Conservation (phyloP, 495 filamentous ascomycete species). For the Bathelium albidoporum region DNA sequence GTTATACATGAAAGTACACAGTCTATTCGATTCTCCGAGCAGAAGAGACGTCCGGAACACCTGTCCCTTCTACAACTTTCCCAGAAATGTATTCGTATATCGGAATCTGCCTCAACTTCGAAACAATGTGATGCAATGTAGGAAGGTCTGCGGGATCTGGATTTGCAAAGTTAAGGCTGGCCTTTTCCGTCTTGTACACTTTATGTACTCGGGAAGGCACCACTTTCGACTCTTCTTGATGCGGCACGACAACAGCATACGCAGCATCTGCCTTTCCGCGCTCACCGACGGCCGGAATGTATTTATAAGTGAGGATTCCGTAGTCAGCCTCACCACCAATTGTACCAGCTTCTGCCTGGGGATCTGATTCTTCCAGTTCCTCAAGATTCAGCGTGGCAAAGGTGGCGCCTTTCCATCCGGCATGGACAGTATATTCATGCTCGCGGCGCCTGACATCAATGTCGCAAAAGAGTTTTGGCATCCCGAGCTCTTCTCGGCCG, state of each 20-base stretch:
- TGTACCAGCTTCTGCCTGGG: constrained; percentile 21
- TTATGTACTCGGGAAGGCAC: constrained; percentile 11
- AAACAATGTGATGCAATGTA: constrained; percentile 45
- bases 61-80: constrained; percentile 40
- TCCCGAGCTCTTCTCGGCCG: constrained; percentile 46
- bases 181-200: constrained; percentile 33
- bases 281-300: constrained; percentile 38
- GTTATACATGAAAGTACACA: neutral
- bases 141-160: constrained; percentile 34
- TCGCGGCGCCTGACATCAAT: constrained; percentile 35
- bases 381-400: constrained; percentile 32
- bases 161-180: constrained; percentile 35
- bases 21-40: constrained; percentile 36
- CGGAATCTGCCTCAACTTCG: constrained; percentile 41
- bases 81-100: constrained; percentile 43
- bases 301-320: constrained; percentile 37
- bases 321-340: constrained; percentile 30
- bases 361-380: constrained; percentile 31
- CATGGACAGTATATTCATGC: constrained; percentile 32
- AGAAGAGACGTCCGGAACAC: constrained; percentile 39
- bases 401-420: constrained; percentile 39
- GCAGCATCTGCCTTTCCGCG: constrained; percentile 38
- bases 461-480: constrained; percentile 44
- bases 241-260: constrained; percentile 37
- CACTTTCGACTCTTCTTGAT: constrained; percentile 23